Conservation (phyloP, 2,329 filamentous ascomycete genomes). For the Pestalotiopsis sp. region DNA sequence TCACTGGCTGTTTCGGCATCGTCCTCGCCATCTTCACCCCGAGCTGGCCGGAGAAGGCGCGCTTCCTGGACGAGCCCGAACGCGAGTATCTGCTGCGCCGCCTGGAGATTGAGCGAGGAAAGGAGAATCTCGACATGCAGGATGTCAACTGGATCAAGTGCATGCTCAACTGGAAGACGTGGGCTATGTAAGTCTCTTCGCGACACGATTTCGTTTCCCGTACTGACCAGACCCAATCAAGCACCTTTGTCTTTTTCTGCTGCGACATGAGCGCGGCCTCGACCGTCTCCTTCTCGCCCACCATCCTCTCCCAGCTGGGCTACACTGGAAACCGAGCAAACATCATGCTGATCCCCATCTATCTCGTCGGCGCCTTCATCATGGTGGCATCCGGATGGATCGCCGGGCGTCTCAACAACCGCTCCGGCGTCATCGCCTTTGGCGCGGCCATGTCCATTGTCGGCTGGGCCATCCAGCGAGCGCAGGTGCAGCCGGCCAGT, state of each 20-base stretch:
- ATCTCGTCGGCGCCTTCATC: slow-evolving; percentile 8
- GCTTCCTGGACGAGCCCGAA: neutral
- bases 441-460: slow-evolving; percentile 3
- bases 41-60: slow-evolving; percentile 1
- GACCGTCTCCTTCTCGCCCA: slow-evolving; percentile 6
- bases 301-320: slow-evolving; percentile 8
- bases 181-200: neutral
- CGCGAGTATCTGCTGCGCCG: neutral
- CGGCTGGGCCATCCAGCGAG: slow-evolving; percentile 7
- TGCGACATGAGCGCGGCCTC: slow-evolving; percentile 6
- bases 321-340: slow-evolving; percentile 6
- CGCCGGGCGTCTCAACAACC: slow-evolving; percentile 7
- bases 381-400: neutral
- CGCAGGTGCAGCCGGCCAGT: slow-evolving; percentile 1
- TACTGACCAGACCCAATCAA: neutral
- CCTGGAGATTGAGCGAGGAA: neutral
- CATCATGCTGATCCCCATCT: slow-evolving; percentile 3
- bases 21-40: slow-evolving; percentile 4
- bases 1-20: slow-evolving; percentile 15
- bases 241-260: slow-evolving; percentile 3
- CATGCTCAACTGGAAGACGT: slow-evolving; percentile 8
- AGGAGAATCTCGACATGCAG: neutral
- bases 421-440: neutral
- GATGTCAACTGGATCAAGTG: neutral
- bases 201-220: neutral